Percentiles rank a stretch among this genome's conserved stretches.
These are phyloP conservation scores for Ogataea sp. DNA, from an alignment of 805 yeast genomes.

Conservation along the genomic window DNA sequence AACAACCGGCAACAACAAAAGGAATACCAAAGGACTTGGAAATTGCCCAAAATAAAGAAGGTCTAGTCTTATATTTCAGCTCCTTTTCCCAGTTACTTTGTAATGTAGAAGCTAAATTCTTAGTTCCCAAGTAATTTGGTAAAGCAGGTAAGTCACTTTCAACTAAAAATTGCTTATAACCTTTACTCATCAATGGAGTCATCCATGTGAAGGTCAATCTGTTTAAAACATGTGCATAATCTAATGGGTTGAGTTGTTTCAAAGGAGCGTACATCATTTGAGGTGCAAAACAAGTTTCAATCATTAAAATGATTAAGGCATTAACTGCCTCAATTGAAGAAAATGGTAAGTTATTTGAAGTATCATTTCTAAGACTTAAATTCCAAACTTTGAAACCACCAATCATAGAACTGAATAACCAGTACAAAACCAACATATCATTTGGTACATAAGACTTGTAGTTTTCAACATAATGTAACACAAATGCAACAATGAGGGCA, in stretches of 20 bases:
- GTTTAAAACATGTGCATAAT: slow-evolving; percentile 41
- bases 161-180: slow-evolving; percentile 37
- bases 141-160: slow-evolving; percentile 68
- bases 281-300: slow-evolving; percentile 38
- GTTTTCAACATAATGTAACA: slow-evolving; percentile 65
- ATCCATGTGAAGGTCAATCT: slow-evolving; percentile 52
- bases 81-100: slow-evolving; percentile 55
- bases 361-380: slow-evolving; percentile 27
- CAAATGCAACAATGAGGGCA: slow-evolving; percentile 43
- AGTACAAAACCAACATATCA: slow-evolving; percentile 63
- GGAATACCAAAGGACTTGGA: slow-evolving; percentile 65
- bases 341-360: slow-evolving; percentile 23
- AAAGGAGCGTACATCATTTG: slow-evolving; percentile 21
- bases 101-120: slow-evolving; percentile 40
- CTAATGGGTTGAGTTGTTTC: slow-evolving; percentile 34
- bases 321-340: slow-evolving; percentile 21
- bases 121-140: slow-evolving; percentile 59
- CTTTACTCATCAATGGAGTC: slow-evolving; percentile 48
- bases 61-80: slow-evolving; percentile 21
- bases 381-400: slow-evolving; percentile 38
- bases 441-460: slow-evolving; percentile 56
- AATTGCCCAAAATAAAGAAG: slow-evolving; percentile 38
- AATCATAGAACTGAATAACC: slow-evolving; percentile 53
- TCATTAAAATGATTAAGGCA: slow-evolving; percentile 30
- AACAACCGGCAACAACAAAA: slow-evolving; percentile 63